These are phyloP conservation scores for Mrakia blollopis DNA, from an alignment of 768 basidiomycete species.

Conservation along the genomic window DNA sequence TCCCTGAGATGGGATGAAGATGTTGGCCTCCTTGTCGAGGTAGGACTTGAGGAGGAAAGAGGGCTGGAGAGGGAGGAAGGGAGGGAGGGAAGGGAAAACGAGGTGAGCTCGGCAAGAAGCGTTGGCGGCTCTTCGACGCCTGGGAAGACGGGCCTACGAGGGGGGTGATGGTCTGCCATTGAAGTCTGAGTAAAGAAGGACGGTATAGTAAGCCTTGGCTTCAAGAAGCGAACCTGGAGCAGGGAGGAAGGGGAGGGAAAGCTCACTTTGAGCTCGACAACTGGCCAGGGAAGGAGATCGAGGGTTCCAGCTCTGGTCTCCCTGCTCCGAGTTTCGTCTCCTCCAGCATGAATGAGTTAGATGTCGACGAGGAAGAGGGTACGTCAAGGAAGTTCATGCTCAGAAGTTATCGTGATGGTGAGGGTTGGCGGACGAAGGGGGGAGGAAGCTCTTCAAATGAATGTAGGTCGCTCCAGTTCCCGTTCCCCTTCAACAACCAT, in stretches of 20 bases:
- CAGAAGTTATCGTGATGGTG: too few species aligned
- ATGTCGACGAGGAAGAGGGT: neutral
- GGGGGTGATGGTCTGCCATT: slow-evolving; percentile 14
- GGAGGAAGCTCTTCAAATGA: neutral
- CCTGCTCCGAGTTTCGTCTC: slow-evolving; percentile 18
- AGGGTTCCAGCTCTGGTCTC: slow-evolving; percentile 11
- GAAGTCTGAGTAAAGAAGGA: neutral
- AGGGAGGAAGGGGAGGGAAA: neutral
- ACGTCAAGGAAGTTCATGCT: slow-evolving; percentile 29
- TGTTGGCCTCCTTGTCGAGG: slow-evolving; percentile 5
- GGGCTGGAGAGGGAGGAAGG: slow-evolving; percentile 9
- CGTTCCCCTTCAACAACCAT: too few species aligned
- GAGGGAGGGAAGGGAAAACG: neutral
- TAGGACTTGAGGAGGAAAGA: slow-evolving; percentile 30
- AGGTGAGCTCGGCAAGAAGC: neutral
- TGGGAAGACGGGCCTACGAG: neutral
- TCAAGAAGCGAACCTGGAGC: neutral
- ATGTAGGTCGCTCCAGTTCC: too few species aligned
- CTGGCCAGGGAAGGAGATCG: slow-evolving; percentile 20
- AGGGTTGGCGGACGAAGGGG: neutral
- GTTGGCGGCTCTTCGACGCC: too few species aligned
- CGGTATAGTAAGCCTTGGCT: too few species aligned
- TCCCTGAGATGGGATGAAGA: slow-evolving; percentile 16
- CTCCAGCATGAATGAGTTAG: slow-evolving; percentile 19
- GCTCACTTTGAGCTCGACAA: slow-evolving; percentile 1